These are phyloP conservation scores for Fraxinus sp. DNA, from an alignment of 305 asterid genomes.

Conservation along the genomic window DNA sequence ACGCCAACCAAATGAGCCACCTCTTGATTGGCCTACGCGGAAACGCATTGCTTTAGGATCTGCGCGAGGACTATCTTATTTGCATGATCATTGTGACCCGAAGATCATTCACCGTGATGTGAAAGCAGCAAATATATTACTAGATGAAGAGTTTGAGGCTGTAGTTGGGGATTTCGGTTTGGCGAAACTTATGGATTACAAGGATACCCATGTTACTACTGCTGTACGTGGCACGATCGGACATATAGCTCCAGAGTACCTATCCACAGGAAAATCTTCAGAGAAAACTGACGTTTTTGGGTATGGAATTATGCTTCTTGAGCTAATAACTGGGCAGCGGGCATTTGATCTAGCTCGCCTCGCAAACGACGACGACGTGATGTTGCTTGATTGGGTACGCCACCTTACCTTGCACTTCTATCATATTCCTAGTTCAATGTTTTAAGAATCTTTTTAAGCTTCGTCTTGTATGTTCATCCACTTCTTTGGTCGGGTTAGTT, in stretches of 20 bases:
- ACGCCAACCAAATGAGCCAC: constrained; percentile 51
- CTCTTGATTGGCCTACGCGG: constrained; percentile 56
- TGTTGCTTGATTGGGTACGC: constrained; percentile 63
- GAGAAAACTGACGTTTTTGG: constrained; percentile 64
- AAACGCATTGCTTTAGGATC: constrained; percentile 56
- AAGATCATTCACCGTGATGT: constrained; percentile 64
- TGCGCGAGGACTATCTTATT: constrained; percentile 54
- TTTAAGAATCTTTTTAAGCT: not conserved
- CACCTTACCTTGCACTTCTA: not conserved
- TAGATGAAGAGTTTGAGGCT: constrained; percentile 62
- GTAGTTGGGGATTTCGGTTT: constrained; percentile 65
- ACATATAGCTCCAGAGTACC: constrained; percentile 58
- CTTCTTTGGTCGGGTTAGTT: not conserved
- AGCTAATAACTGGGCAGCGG: constrained; percentile 56
- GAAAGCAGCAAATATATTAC: constrained; percentile 57
- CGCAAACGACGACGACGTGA: constrained; percentile 60
- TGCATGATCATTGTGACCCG: constrained; percentile 63
- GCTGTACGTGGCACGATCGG: constrained; percentile 57
- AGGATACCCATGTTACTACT: constrained; percentile 59
- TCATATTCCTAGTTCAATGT: not conserved
- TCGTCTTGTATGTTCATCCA: not conserved
- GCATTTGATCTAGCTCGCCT: constrained; percentile 63
- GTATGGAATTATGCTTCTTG: constrained; percentile 59
- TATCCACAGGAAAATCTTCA: constrained; percentile 54
- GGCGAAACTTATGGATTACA: constrained; percentile 62